phyloP scores from a whole-genome alignment of 352 stramenopile genomes.

The Globisporangium paroecandrum region DNA sequence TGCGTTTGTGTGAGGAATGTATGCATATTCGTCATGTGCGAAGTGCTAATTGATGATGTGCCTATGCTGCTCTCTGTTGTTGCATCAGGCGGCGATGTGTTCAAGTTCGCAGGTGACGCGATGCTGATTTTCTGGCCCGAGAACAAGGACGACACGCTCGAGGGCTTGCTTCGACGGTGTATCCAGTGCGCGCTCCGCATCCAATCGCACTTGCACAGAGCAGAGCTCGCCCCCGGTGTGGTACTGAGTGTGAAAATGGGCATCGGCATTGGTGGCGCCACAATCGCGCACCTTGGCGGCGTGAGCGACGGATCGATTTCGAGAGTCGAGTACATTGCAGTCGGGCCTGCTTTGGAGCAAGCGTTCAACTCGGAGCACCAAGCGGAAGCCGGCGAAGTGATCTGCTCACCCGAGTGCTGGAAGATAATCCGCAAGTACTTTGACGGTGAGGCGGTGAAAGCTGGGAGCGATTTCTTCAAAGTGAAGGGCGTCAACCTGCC shows the following conservation, averaged over 20 bases:
- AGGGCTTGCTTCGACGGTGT: slow-evolving; percentile 72
- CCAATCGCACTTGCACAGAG: slow-evolving; percentile 86
- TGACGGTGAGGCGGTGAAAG: slow-evolving; percentile 35
- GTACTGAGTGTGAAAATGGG: slow-evolving; percentile 94
- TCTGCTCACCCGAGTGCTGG: slow-evolving; percentile 86
- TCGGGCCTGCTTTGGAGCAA: slow-evolving; percentile 88
- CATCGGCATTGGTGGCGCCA: slow-evolving; percentile 86
- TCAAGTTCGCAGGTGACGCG: slow-evolving; percentile 96
- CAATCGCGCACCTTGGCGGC: slow-evolving; percentile 87
- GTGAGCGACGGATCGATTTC: slow-evolving; percentile 73
- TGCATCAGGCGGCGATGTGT: slow-evolving; percentile 68
- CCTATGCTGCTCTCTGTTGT: not conserved
- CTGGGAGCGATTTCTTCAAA: slow-evolving; percentile 47
- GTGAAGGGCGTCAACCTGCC: slow-evolving; percentile 51
- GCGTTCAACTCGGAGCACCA: slow-evolving; percentile 89
- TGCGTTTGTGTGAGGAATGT: not conserved
- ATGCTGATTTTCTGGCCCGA: slow-evolving; percentile 94
- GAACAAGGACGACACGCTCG: slow-evolving; percentile 87
- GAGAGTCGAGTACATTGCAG: slow-evolving; percentile 91
- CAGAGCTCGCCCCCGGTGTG: slow-evolving; percentile 79
- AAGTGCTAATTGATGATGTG: not conserved
- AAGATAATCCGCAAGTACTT: slow-evolving; percentile 64
- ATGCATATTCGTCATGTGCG: not conserved
- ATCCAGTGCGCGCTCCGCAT: slow-evolving; percentile 90
- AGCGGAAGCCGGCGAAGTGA: slow-evolving; percentile 85